Conservation (phyloP, 2,329 filamentous ascomycete species). For the Sarocladium brachiariae region DNA sequence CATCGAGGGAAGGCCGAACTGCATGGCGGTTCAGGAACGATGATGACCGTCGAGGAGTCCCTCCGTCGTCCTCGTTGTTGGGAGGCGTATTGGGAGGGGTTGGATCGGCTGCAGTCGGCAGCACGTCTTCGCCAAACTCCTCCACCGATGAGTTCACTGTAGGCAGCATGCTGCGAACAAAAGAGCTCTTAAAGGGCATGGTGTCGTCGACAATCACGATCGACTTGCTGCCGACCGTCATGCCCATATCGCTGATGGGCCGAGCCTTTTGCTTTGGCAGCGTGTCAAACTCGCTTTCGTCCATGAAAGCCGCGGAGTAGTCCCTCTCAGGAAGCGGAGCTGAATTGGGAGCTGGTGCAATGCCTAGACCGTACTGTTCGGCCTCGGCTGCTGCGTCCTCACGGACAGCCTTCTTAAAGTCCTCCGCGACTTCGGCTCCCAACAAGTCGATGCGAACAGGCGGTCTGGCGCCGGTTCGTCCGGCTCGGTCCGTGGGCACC, state of each 20-base stretch:
- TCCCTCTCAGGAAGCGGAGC: slow-evolving; percentile 22
- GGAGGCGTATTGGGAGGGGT: slow-evolving; percentile 59
- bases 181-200: slow-evolving; percentile 41
- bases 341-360: slow-evolving; percentile 17
- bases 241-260: slow-evolving; percentile 46
- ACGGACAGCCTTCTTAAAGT: slow-evolving; percentile 69
- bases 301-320: slow-evolving; percentile 38
- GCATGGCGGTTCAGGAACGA: slow-evolving; percentile 44
- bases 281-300: slow-evolving; percentile 30
- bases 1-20: slow-evolving; percentile 27
- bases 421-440: slow-evolving; percentile 69
- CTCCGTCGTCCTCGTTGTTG: slow-evolving; percentile 25
- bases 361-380: slow-evolving; percentile 18
- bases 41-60: slow-evolving; percentile 48
- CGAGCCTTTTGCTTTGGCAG: slow-evolving; percentile 27
- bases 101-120: slow-evolving; percentile 41
- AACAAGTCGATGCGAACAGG: slow-evolving; percentile 73
- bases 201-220: slow-evolving; percentile 81
- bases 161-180: slow-evolving; percentile 38
- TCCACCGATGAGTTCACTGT: slow-evolving; percentile 41
- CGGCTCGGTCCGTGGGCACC: slow-evolving; percentile 47
- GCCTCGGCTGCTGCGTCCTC: slow-evolving; percentile 47
- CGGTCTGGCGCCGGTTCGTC: slow-evolving; percentile 36
- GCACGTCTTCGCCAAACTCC: slow-evolving; percentile 45
- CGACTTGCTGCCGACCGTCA: slow-evolving; percentile 79